These are phyloP conservation scores for Wallacemonas sp. DNA, from an alignment of 208 protist species.

Conservation along the genomic window DNA sequence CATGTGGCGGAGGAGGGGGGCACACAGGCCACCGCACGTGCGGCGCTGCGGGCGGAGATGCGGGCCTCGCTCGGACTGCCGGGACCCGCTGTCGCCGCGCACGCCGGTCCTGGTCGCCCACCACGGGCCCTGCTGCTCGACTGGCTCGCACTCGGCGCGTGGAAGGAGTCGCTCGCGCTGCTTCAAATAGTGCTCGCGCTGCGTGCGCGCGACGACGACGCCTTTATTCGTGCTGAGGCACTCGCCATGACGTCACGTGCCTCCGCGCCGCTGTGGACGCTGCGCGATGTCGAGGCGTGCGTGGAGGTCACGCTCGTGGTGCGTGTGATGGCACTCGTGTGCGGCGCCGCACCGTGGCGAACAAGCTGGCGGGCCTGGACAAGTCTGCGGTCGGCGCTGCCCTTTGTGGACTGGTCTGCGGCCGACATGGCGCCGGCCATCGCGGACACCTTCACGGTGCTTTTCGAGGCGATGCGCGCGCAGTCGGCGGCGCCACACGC, in stretches of 20 bases:
- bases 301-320: slow-evolving; percentile 17
- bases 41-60: slow-evolving; percentile 9
- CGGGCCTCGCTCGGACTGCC: neutral
- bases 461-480: slow-evolving; percentile 29
- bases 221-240: neutral
- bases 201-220: neutral
- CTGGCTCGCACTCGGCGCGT: slow-evolving; percentile 28
- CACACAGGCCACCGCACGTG: slow-evolving; percentile 13
- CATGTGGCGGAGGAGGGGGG: neutral
- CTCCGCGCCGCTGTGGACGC: slow-evolving; percentile 13
- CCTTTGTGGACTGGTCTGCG: slow-evolving; percentile 19
- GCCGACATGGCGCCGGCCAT: neutral
- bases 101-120: neutral
- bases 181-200: slow-evolving; percentile 10
- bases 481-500: slow-evolving; percentile 31
- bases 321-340: slow-evolving; percentile 25
- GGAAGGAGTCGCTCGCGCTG: slow-evolving; percentile 25
- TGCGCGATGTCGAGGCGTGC: slow-evolving; percentile 20
- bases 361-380: slow-evolving; percentile 31
- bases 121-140: slow-evolving; percentile 12
- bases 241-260: slow-evolving; percentile 1
- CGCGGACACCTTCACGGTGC: slow-evolving; percentile 7
- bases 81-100: neutral
- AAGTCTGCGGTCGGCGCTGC: slow-evolving; percentile 19
- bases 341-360: slow-evolving; percentile 28